Evolutionary conservation across 139 green algal genomes (phyloP).

Genomic region (Chlamydomonas incerta): DNA sequence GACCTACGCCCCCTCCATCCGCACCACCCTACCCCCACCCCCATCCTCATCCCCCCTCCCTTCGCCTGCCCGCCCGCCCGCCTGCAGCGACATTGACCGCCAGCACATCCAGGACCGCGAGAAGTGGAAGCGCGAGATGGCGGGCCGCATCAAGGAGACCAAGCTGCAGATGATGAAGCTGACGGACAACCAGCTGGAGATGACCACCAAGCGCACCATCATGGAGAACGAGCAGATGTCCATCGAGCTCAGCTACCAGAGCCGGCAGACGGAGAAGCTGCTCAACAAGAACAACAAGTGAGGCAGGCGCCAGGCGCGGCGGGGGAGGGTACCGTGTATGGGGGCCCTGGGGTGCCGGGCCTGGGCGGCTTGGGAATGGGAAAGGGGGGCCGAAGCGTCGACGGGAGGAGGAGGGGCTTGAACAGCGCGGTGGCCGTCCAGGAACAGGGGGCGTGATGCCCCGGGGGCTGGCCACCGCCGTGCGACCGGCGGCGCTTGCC

Average conservation of each 20-base stretch:
- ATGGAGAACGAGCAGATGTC: conserved; percentile 89
- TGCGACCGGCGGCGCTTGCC: too few species aligned
- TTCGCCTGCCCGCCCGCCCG: not conserved
- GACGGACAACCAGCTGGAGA: conserved; percentile 88
- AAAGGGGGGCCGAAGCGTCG: not conserved
- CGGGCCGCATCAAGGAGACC: conserved; percentile 78
- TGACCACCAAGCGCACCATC: conserved; percentile 86
- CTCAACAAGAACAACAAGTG: conserved; percentile 54
- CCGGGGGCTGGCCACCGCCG: too few species aligned
- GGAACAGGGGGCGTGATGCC: too few species aligned
- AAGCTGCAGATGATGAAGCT: conserved; percentile 77
- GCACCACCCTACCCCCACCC: not conserved
- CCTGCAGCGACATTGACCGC: conserved; percentile 80
- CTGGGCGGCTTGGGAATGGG: not conserved
- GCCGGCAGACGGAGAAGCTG: conserved; percentile 70
- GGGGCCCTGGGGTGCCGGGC: not conserved
- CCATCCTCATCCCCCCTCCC: not conserved
- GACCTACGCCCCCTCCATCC: too few species aligned
- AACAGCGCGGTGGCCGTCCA: too few species aligned
- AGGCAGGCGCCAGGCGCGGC: not conserved
- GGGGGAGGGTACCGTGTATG: not conserved
- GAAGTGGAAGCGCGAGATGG: conserved; percentile 80
- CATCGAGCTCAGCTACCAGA: conserved; percentile 78
- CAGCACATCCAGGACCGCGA: conserved; percentile 87
- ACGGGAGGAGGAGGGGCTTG: not conserved